These are phyloP conservation scores for Pisolithus thermaeus DNA, from an alignment of 1,284 basidiomycete genomes.

Conservation along the genomic window DNA sequence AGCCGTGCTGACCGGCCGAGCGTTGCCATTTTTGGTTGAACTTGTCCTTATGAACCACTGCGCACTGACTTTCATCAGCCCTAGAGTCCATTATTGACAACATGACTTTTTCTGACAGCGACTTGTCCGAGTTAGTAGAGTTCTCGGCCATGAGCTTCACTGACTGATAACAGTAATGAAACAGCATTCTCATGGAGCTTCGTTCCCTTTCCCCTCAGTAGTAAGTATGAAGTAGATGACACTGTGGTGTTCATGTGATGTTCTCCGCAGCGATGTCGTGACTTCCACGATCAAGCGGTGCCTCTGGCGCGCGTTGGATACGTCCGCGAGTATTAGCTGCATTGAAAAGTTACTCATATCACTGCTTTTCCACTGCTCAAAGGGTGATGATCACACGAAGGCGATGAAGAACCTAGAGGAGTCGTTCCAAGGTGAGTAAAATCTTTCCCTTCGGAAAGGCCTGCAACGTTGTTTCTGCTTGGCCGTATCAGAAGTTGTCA, in stretches of 20 bases:
- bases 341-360: constrained; percentile 66
- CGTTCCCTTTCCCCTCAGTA: constrained; percentile 58
- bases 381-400: constrained; percentile 58
- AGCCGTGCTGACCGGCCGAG: constrained; percentile 20
- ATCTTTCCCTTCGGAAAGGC: constrained; percentile 8
- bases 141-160: constrained; percentile 21
- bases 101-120: constrained; percentile 62
- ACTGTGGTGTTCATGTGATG: constrained; percentile 18
- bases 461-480: constrained; percentile 15
- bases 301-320: constrained; percentile 45
- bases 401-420: constrained; percentile 53
- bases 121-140: constrained; percentile 61
- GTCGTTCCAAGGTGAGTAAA: constrained; percentile 52
- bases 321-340: constrained; percentile 37
- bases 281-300: constrained; percentile 57
- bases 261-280: constrained; percentile 41
- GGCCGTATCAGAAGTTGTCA: constrained; percentile 42
- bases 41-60: constrained; percentile 13
- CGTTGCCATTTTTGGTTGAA: constrained; percentile 18
- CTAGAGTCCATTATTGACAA: constrained; percentile 63
- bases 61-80: constrained; percentile 40
- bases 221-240: constrained; percentile 37
- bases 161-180: constrained; percentile 22
- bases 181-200: constrained; percentile 70
- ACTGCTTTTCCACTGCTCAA: constrained; percentile 69